Evolutionary conservation across 225 moss, liverwort and hornwort genomes (phyloP).

Genomic region (Sphagnum tenellum): DNA sequence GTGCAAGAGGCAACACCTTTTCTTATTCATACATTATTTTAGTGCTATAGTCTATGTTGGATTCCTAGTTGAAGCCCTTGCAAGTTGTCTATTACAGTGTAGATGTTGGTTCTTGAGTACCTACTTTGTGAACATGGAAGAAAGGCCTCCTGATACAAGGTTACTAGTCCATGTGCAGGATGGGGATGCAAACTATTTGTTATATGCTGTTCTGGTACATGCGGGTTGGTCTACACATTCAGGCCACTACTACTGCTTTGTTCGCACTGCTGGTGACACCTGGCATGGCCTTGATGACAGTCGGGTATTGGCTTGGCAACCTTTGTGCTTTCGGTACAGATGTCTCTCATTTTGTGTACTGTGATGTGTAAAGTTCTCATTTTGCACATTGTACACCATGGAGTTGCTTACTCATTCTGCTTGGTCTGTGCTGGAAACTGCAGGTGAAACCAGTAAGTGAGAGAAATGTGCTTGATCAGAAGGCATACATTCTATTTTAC

Average conservation of each 20-base stretch:
- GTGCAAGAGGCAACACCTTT: too few relatives aligned
- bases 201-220: slow-evolving; percentile 89
- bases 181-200: slow-evolving; percentile 57
- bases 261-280: slow-evolving; percentile 84
- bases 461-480: slow-evolving; percentile 80
- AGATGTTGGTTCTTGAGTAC: too few relatives aligned
- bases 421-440: neutral
- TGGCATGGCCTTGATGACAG: slow-evolving; percentile 96
- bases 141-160: too few relatives aligned
- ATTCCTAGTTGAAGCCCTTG: too few relatives aligned
- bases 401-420: too few relatives aligned
- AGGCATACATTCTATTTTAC: slow-evolving; percentile 94
- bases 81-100: too few relatives aligned
- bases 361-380: too few relatives aligned
- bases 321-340: too few relatives aligned
- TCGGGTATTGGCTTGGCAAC: slow-evolving; percentile 44
- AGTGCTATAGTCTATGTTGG: too few relatives aligned
- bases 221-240: slow-evolving; percentile 96
- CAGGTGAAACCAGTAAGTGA: slow-evolving; percentile 96
- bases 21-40: too few relatives aligned
- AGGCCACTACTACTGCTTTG: slow-evolving; percentile 90
- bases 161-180: slow-evolving; percentile 32
- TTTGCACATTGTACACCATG: too few relatives aligned
- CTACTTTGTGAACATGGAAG: neutral
- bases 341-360: neutral